A percentile compares a stretch with the other conserved stretches of the same genome.
phyloP scores from a whole-genome alignment of 2,329 filamentous ascomycete species.

The Xylaria sp. region DNA sequence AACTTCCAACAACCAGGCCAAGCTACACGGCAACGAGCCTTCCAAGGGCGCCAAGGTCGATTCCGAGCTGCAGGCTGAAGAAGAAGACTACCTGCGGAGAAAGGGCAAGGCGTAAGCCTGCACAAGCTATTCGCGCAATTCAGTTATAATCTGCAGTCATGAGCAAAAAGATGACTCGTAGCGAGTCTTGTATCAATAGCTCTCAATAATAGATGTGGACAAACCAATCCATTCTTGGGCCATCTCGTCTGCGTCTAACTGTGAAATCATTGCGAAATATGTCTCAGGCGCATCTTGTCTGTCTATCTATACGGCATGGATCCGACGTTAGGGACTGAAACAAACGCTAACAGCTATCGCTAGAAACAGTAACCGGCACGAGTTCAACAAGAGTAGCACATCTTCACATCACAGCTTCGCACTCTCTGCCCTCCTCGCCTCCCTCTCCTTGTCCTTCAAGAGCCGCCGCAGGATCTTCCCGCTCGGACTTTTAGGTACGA shows the following conservation, averaged over 20 bases:
- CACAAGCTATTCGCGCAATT: not conserved
- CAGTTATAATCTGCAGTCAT: not conserved
- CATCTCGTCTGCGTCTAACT: not conserved
- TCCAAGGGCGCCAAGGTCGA: conserved; percentile 78
- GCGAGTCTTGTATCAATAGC: conserved; percentile 6
- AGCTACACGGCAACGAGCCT: conserved; percentile 77
- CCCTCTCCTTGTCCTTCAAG: conserved; percentile 74
- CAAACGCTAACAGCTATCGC: not conserved
- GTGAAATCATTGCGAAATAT: not conserved
- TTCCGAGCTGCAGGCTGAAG: conserved; percentile 73
- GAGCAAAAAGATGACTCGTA: not conserved
- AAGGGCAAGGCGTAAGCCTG: conserved; percentile 63
- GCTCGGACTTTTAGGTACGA: conserved; percentile 71
- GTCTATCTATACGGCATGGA: no score
- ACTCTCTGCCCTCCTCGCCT: conserved; percentile 67
- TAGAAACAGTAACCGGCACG: not conserved
- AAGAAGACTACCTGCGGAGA: conserved; percentile 70
- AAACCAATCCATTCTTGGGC: not conserved
- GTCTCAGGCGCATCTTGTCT: not conserved
- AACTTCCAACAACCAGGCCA: conserved; percentile 58
- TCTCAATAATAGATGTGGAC: conserved; percentile 13
- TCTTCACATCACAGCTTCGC: conserved; percentile 63
- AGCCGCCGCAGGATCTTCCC: conserved; percentile 73
- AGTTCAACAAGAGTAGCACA: no score
- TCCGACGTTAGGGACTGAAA: no score